A percentile compares a stretch with the other conserved stretches of the same genome.
Evolutionary conservation across 495 filamentous ascomycete genomes (phyloP).

Genomic region (Venustampulla echinocandica): DNA sequence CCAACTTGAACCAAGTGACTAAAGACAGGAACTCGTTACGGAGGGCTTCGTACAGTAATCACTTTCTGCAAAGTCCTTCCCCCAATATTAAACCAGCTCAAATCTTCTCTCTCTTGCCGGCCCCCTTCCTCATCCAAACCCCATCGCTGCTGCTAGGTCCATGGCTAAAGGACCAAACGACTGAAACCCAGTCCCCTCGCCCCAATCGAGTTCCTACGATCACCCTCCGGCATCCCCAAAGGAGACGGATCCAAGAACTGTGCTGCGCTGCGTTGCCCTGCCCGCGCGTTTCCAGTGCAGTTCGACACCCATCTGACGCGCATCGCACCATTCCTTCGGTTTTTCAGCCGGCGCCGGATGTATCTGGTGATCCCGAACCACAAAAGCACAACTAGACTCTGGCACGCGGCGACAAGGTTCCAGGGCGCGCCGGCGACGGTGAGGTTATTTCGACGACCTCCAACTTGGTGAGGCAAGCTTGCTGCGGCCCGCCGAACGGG

Average conservation of each 20-base stretch:
- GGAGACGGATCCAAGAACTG: neutral
- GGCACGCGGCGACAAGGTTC: neutral
- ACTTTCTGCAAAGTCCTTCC: neutral
- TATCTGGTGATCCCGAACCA: conserved; percentile 1
- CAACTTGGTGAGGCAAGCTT: neutral
- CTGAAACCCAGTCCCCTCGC: neutral
- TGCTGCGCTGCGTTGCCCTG: neutral
- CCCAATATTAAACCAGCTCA: neutral
- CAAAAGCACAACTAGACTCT: neutral
- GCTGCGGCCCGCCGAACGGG: conserved; percentile 3
- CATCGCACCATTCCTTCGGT: neutral
- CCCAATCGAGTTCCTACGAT: neutral
- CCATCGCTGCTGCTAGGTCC: neutral
- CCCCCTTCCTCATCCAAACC: neutral
- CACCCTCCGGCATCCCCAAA: neutral
- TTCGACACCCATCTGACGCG: neutral
- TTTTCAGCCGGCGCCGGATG: conserved; percentile 8
- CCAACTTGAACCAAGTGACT: neutral
- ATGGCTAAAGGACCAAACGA: neutral
- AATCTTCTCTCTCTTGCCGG: neutral
- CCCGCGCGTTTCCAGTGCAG: neutral
- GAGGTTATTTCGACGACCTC: conserved; percentile 18
- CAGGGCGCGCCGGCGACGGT: neutral
- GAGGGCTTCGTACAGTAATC: neutral
- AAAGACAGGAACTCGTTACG: neutral